Base-by-base conservation (phyloP, 345 rosid species). In the Aurinia saxatilis region DNA sequence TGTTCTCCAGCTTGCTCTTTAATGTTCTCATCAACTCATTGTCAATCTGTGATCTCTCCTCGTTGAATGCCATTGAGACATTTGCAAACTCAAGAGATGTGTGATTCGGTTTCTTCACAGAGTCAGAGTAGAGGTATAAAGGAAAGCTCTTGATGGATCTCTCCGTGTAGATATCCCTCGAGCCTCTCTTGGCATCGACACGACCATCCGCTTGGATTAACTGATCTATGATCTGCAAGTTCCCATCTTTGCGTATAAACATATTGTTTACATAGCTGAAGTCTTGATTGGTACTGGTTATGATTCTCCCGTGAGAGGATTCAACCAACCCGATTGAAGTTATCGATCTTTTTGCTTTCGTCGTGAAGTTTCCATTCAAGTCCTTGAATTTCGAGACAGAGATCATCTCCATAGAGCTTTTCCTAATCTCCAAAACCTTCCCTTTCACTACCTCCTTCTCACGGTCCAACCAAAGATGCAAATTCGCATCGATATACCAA, bases 401-500 rank as follows among this genome's bases (percentile, higher is more conserved):
- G 34, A 77, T 77, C 27, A 73, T 45, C 18, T 21, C 50, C 29
- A 73, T 71, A 60, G 91, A 84, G 66, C 57, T 50, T 39, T 63
- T 61, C 10, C 58, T 62, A 4, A 74, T 65, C 67, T 70, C 77
- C 74, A 83, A 49, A 46, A 91, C 82, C 82, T 74, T 65, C 73
- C 86, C 96, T 65, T 78, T 56, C 1, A 84, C 88, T 30, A 44
- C 75, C 4, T 51, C 41, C 70, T 71, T 80, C 68, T 67, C 74
- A 7, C 29, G 44, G 41, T 78, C 82, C 78, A 88, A 70, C 95
- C 98, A 91, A 49, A 91, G 87, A 63, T 91, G 98, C 86, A 91
- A 73, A 75, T 91, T 91, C 8, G 88, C 96, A 66, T 91, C 90
- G 0, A 91, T 55, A 33, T 72, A 83, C 96, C 98, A 91, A 45